Percentiles rank a stretch among this genome's conserved stretches.
Evolutionary conservation across 2,329 filamentous ascomycete genomes (phyloP).

Genomic region (Penicillium sp.): DNA sequence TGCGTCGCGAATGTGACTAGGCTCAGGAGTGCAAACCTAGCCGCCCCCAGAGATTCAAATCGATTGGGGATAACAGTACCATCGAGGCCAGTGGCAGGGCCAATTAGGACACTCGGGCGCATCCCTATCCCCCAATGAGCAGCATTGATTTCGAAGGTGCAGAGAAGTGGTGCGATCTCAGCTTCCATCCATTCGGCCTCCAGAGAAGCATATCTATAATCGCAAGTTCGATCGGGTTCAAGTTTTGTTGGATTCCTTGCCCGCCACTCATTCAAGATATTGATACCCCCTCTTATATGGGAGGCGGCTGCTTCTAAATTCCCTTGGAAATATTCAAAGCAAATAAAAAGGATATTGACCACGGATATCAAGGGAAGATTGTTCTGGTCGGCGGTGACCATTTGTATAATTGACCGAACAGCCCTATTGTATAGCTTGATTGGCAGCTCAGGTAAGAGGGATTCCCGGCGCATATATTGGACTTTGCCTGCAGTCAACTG

Average conservation of each 20-base stretch:
- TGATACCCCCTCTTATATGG: slow-evolving; percentile 21
- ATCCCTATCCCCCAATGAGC: slow-evolving; percentile 5
- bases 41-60: slow-evolving; percentile 17
- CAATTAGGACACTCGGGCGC: slow-evolving; percentile 10
- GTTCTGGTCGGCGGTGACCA: slow-evolving; percentile 54
- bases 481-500: slow-evolving; percentile 48
- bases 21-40: slow-evolving; percentile 16
- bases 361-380: slow-evolving; percentile 52
- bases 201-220: slow-evolving; percentile 4
- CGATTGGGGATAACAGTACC: slow-evolving; percentile 7
- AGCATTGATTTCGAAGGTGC: slow-evolving; percentile 18
- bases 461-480: slow-evolving; percentile 17
- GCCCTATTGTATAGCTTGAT: slow-evolving; percentile 18
- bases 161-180: slow-evolving; percentile 22
- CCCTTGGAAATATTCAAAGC: slow-evolving; percentile 57
- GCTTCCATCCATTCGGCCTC: slow-evolving; percentile 21
- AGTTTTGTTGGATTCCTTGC: slow-evolving; percentile 5
- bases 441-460: not conserved
- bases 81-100: not conserved
- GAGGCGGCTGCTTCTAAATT: slow-evolving; percentile 31
- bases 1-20: slow-evolving; percentile 12
- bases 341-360: slow-evolving; percentile 67
- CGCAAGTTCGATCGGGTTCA: not conserved
- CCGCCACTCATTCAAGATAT: slow-evolving; percentile 18
- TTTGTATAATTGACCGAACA: slow-evolving; percentile 18